Conservation (phyloP, 164 flowering plant genomes). For the Chloranthus sessilifolius region DNA sequence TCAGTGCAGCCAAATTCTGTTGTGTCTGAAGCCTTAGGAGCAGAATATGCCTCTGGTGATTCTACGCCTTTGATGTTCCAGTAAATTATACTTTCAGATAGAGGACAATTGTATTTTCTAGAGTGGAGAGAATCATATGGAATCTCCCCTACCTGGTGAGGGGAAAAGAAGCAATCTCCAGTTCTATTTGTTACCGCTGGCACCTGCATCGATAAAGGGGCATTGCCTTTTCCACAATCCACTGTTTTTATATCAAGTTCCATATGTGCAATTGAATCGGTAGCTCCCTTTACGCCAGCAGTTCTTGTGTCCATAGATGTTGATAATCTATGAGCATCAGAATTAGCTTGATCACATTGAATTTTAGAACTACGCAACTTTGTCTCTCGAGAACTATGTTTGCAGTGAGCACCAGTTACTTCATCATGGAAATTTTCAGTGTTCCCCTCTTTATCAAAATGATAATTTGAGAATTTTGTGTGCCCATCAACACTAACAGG, state of each 20-base stretch:
- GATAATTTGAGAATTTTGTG: conserved; percentile 12
- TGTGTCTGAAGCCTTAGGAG: conserved; percentile 9
- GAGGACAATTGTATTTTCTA: conserved; percentile 16
- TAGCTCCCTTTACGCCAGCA: conserved; percentile 1
- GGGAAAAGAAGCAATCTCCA: not conserved
- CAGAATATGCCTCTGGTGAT: conserved; percentile 19
- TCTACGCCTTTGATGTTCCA: conserved; percentile 22
- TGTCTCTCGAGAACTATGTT: conserved; percentile 1
- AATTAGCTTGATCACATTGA: not conserved
- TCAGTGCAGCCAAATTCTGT: conserved; percentile 11
- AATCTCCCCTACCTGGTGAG: conserved; percentile 1
- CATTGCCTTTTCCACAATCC: conserved; percentile 6
- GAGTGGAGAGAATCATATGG: conserved; percentile 13
- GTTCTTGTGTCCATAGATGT: conserved; percentile 5
- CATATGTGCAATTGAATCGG: conserved; percentile 17
- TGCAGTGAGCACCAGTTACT: conserved; percentile 8
- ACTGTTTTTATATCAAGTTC: conserved; percentile 10
- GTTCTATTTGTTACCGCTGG: too few species aligned
- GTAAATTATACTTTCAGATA: conserved; percentile 45
- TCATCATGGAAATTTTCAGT: conserved; percentile 7
- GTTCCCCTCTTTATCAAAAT: conserved; percentile 13
- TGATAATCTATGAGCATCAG: conserved; percentile 1
- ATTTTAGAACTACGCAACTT: conserved; percentile 1
- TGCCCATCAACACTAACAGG: conserved; percentile 10
- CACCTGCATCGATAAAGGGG: conserved; percentile 3